phyloP scores from a whole-genome alignment of 441 rosid genomes.

The Sinapis alba region DNA sequence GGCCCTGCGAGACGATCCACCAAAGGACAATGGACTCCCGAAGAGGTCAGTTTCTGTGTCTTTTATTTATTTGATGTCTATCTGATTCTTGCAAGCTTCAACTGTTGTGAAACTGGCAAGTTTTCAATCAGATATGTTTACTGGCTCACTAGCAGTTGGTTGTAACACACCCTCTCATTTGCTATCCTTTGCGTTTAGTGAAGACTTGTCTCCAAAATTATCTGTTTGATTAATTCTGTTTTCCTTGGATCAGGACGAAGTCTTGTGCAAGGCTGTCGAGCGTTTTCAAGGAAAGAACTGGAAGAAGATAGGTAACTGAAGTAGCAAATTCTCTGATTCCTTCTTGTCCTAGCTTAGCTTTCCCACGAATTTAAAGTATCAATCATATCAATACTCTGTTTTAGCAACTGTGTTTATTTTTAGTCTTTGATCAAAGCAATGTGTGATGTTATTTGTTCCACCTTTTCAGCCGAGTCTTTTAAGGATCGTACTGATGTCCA shows the following conservation, averaged over 20 bases:
- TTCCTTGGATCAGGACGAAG: constrained; percentile 73
- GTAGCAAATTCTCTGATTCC: background rate
- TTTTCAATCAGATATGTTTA: constrained; percentile 38
- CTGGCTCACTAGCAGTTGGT: constrained; percentile 44
- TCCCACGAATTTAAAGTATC: background rate
- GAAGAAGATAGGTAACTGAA: constrained; percentile 89
- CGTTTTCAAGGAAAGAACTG: constrained; percentile 98
- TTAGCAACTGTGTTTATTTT: background rate
- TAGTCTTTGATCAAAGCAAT: background rate
- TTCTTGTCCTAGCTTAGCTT: constrained; percentile 8
- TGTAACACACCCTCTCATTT: background rate
- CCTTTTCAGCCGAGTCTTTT: constrained; percentile 85
- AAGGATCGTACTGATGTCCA: constrained; percentile 98
- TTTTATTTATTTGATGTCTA: background rate
- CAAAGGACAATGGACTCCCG: constrained; percentile 43
- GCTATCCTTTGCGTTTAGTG: background rate
- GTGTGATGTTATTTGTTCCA: constrained; percentile 41
- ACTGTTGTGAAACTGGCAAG: constrained; percentile 31
- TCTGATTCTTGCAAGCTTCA: constrained; percentile 2
- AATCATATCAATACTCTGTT: constrained; percentile 7
- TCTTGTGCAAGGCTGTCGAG: constrained; percentile 88
- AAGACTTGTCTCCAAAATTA: background rate
- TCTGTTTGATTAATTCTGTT: constrained; percentile 1
- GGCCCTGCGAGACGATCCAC: constrained; percentile 46
- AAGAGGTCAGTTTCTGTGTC: constrained; percentile 34